These are phyloP conservation scores for Colletotrichum neosansevieriae DNA, from an alignment of 2,329 filamentous ascomycete genomes.

Conservation along the genomic window DNA sequence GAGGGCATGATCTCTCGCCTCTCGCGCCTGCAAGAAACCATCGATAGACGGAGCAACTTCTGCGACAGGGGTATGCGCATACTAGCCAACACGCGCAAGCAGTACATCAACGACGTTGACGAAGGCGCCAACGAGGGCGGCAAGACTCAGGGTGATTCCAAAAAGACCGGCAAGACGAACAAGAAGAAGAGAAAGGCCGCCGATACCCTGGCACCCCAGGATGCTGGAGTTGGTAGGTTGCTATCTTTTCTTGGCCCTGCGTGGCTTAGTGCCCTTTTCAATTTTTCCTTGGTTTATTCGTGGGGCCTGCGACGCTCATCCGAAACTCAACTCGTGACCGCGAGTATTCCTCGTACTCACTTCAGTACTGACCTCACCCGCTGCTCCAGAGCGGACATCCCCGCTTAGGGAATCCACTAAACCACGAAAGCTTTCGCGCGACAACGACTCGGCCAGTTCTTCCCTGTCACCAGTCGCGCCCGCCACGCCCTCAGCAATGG, in stretches of 20 bases:
- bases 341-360: slow-evolving; percentile 28
- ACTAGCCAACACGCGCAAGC: slow-evolving; percentile 74
- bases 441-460: slow-evolving; percentile 68
- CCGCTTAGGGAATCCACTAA: slow-evolving; percentile 65
- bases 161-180: slow-evolving; percentile 62
- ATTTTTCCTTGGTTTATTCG: slow-evolving; percentile 23
- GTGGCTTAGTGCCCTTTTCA: slow-evolving; percentile 21
- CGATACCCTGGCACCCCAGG: slow-evolving; percentile 68
- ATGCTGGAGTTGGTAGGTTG: slow-evolving; percentile 53
- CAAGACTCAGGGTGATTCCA: slow-evolving; percentile 60
- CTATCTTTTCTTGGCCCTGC: slow-evolving; percentile 22
- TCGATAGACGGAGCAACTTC: slow-evolving; percentile 74
- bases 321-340: slow-evolving; percentile 22
- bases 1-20: slow-evolving; percentile 74
- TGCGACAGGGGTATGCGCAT: slow-evolving; percentile 82
- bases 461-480: slow-evolving; percentile 69
- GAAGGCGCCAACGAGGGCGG: slow-evolving; percentile 60
- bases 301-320: slow-evolving; percentile 24
- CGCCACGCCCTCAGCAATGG: slow-evolving; percentile 67
- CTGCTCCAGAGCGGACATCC: slow-evolving; percentile 63
- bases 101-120: slow-evolving; percentile 65
- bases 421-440: slow-evolving; percentile 63
- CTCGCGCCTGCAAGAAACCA: slow-evolving; percentile 72
- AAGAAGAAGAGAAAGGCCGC: slow-evolving; percentile 84
- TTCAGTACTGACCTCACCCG: slow-evolving; percentile 33